These are phyloP conservation scores for Lophiostoma macrostomum DNA, from an alignment of 495 filamentous ascomycete species.

Conservation along the genomic window DNA sequence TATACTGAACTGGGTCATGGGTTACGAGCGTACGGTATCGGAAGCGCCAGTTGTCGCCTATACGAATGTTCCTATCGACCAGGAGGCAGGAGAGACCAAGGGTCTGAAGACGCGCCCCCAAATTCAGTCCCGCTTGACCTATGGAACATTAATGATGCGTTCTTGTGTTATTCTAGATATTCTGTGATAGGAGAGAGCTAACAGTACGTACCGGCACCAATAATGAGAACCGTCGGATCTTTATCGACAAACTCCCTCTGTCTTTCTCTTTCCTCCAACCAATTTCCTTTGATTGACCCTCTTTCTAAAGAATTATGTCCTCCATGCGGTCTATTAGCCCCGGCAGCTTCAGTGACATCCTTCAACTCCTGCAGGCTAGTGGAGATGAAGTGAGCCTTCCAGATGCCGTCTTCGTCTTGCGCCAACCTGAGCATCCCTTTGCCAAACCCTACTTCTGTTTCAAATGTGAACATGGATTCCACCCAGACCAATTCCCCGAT, in stretches of 20 bases:
- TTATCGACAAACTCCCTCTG: slow-evolving; percentile 55
- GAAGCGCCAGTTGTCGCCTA: slow-evolving; percentile 76
- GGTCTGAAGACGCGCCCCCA: slow-evolving; percentile 66
- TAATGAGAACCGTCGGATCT: slow-evolving; percentile 63
- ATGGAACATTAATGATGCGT: background rate
- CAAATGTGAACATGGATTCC: slow-evolving; percentile 31
- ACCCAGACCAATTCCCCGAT: slow-evolving; percentile 28
- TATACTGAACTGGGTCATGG: slow-evolving; percentile 74
- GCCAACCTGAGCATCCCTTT: slow-evolving; percentile 28
- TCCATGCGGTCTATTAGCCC: slow-evolving; percentile 24
- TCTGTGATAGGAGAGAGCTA: background rate
- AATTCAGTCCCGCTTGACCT: slow-evolving; percentile 60
- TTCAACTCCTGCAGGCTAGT: slow-evolving; percentile 28
- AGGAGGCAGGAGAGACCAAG: slow-evolving; percentile 59
- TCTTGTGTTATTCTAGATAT: background rate
- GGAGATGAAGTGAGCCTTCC: slow-evolving; percentile 35
- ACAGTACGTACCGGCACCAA: slow-evolving; percentile 52
- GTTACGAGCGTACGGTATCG: slow-evolving; percentile 61
- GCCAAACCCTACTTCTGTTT: slow-evolving; percentile 25
- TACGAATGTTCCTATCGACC: slow-evolving; percentile 60
- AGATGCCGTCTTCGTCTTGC: slow-evolving; percentile 19
- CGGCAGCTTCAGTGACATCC: slow-evolving; percentile 17
- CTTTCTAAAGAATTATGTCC: slow-evolving; percentile 27
- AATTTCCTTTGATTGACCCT: slow-evolving; percentile 47
- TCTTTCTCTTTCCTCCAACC: slow-evolving; percentile 59